Evolutionary conservation across 1,284 basidiomycete species (phyloP).

Genomic region (Mycena sp.): DNA sequence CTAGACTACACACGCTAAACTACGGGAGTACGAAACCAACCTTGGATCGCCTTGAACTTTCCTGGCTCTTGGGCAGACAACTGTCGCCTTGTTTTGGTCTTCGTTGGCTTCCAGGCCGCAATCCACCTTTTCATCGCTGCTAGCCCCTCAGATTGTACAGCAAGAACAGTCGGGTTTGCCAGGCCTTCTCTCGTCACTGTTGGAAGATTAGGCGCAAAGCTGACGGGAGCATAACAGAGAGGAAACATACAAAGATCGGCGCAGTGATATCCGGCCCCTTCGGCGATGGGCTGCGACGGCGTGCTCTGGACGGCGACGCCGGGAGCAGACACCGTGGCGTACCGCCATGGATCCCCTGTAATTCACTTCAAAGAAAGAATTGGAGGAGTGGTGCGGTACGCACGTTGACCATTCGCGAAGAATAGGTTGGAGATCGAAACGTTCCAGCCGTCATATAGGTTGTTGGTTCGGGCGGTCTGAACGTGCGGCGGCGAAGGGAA

Average conservation of each 20-base stretch:
- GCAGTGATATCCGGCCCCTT: conserved; percentile 72
- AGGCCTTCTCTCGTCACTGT: conserved; percentile 37
- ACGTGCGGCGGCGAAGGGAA: conserved; percentile 54
- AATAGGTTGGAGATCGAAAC: conserved; percentile 66
- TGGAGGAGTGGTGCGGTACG: conserved; percentile 37
- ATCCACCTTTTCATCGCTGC: conserved; percentile 43
- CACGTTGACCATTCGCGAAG: conserved; percentile 74
- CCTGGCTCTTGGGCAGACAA: neutral
- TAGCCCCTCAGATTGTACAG: conserved; percentile 62
- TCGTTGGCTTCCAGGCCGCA: conserved; percentile 24
- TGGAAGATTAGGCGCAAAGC: neutral
- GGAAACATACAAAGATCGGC: conserved; percentile 60
- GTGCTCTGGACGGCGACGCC: conserved; percentile 59
- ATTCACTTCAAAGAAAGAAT: conserved; percentile 5
- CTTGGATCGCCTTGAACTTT: too few species aligned
- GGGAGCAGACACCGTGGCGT: conserved; percentile 71
- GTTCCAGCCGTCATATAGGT: conserved; percentile 68
- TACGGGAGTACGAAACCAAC: too few species aligned
- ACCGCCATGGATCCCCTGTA: conserved; percentile 78
- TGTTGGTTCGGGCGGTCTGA: conserved; percentile 52
- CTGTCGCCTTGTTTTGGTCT: neutral
- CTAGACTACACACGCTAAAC: too few species aligned
- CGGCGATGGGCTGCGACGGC: conserved; percentile 59
- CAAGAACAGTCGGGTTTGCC: conserved; percentile 60
- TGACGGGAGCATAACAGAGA: conserved; percentile 14